Base-by-base conservation (phyloP, 352 stramenopile species). In the Globisporangium uncinulatum region DNA sequence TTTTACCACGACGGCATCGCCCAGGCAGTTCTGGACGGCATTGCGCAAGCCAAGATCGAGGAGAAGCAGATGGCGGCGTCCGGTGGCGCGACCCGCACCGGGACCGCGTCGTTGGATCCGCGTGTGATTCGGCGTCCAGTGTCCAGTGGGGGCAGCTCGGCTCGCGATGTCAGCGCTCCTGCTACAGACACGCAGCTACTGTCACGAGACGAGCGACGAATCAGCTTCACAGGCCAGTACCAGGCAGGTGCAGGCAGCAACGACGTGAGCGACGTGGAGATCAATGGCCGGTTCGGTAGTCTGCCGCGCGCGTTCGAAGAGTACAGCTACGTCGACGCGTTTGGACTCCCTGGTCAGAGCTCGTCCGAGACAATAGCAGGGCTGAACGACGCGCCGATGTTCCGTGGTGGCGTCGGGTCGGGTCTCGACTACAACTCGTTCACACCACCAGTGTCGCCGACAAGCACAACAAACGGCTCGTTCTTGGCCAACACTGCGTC, bases 371-470 rank as follows among this genome's bases (percentile, higher is more conserved):
- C 57, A 31, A 63, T 58, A 34, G 48, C 50, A 29, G 20, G 32
- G 4, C 34, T 63, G 50, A 54, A 31, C 8, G 57, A 58, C 36
- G 19, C 34, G 19, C 56, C 48, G 29, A 21, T 43, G 31, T 62
- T 37, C 41, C 56, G 56, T 24, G 53, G 50, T 4, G 37, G 54
- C 19, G 46, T 20, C 32, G 47, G 39, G 13, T 15, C 34, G 9
- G 39, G 44, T 17, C 61, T 58, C 36, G 56, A 59, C 17, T 89
- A 89, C 59, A 73, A 79, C 48, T 49, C 47, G 4, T 78, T 87
- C 51, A 83, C 79, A 1, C 73, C 76, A 1, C 48, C 68, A 21
- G 67, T 56, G 9, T 79, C 70, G 10, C 66, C 72, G 46, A 56
- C 57, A 4, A 71, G 69, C 47, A 66, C 58, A 5, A 48, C 15